phyloP scores from a whole-genome alignment of 495 filamentous ascomycete genomes.

The Beverwykella pulmonaria region DNA sequence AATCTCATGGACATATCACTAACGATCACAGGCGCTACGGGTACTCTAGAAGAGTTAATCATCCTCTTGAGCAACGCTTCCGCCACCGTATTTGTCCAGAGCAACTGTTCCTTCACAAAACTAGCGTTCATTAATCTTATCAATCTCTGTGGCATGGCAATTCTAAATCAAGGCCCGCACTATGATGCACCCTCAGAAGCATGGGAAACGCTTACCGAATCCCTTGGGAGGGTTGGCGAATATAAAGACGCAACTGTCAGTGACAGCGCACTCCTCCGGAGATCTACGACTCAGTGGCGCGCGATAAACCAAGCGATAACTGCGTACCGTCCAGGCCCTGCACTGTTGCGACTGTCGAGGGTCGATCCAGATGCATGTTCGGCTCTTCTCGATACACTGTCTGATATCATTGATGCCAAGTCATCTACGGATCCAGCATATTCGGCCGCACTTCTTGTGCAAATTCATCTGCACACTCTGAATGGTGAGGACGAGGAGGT shows the following conservation, averaged over 20 bases:
- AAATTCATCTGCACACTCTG: background rate
- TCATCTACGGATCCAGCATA: background rate
- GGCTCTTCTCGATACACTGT: slow-evolving; percentile 11
- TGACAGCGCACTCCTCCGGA: background rate
- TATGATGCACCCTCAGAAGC: background rate
- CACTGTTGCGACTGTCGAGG: slow-evolving; percentile 1
- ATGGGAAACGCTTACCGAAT: slow-evolving; percentile 10
- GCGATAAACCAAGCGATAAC: background rate
- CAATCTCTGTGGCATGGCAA: slow-evolving; percentile 18
- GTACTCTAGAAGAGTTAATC: background rate
- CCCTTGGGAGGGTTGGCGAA: background rate
- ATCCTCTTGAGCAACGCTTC: background rate
- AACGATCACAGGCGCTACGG: background rate
- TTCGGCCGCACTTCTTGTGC: background rate
- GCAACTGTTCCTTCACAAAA: slow-evolving; percentile 34
- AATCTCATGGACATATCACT: too few relatives aligned
- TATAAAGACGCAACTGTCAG: background rate
- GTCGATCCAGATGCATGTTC: slow-evolving; percentile 25
- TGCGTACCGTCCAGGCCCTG: background rate
- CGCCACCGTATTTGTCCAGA: background rate
- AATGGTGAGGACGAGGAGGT: background rate
- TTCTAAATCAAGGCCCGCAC: background rate
- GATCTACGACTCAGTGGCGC: background rate
- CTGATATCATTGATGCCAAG: background rate
- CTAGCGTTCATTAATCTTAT: slow-evolving; percentile 28